Percentiles rank a stretch among this genome's conserved stretches.
These are phyloP conservation scores for Pythium biforme DNA, from an alignment of 352 stramenopile species.

Conservation along the genomic window DNA sequence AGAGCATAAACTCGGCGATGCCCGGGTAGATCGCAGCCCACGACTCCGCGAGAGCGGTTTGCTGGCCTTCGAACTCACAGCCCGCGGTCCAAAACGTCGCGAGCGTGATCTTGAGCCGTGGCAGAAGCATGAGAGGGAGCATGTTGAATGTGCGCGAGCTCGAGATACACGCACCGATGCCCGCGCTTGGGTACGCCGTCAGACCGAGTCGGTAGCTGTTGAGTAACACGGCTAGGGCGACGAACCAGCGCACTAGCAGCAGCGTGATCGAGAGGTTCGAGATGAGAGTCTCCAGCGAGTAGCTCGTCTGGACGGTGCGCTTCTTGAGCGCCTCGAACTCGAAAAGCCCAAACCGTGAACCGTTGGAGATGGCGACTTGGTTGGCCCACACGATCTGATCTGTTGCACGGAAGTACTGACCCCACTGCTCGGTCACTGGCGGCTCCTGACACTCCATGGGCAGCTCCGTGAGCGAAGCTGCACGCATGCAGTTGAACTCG, in stretches of 20 bases:
- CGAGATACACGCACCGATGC: conserved; percentile 26
- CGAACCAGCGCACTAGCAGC: conserved; percentile 38
- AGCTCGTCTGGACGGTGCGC: conserved; percentile 23
- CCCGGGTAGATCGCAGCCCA: conserved; percentile 42
- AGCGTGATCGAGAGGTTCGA: conserved; percentile 33
- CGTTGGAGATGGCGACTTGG: conserved; percentile 26
- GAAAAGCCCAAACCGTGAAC: conserved; percentile 29
- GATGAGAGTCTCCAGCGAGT: conserved; percentile 36
- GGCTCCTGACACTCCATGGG: conserved; percentile 13
- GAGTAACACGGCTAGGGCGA: conserved; percentile 15
- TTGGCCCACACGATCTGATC: background rate
- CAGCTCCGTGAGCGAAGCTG: background rate
- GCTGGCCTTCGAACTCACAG: conserved; percentile 33
- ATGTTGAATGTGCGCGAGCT: conserved; percentile 28
- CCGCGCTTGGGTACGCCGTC: conserved; percentile 10
- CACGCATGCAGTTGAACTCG: conserved; percentile 11
- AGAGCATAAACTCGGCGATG: conserved; percentile 28
- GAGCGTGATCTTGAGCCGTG: conserved; percentile 27
- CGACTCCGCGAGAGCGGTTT: conserved; percentile 26
- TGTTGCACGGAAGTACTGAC: background rate
- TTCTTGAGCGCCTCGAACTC: conserved; percentile 16
- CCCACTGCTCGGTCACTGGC: conserved; percentile 18
- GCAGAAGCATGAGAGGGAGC: conserved; percentile 26
- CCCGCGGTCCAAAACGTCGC: conserved; percentile 18
- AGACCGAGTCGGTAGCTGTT: conserved; percentile 19